Percentiles rank a stretch among this genome's conserved stretches.
These are phyloP conservation scores for Aureobasidium vineae DNA, from an alignment of 2,329 filamentous ascomycete species.

Conservation along the genomic window DNA sequence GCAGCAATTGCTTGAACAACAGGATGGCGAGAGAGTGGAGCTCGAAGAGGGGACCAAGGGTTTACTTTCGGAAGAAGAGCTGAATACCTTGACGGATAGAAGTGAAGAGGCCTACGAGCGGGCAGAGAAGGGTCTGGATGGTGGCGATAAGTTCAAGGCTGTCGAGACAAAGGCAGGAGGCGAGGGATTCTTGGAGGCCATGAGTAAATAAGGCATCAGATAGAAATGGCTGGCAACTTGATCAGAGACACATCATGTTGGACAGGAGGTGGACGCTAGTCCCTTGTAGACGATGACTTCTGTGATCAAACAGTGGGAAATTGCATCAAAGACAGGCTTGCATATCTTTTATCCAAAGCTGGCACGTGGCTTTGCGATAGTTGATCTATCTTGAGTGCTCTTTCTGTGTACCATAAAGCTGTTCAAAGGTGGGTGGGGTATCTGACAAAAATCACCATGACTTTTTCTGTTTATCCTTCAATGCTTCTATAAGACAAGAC, in stretches of 20 bases:
- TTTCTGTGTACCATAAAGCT: neutral
- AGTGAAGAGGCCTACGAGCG: constrained; percentile 64
- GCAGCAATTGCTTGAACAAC: constrained; percentile 49
- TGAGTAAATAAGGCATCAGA: constrained; percentile 40
- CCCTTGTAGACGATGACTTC: neutral
- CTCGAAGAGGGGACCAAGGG: constrained; percentile 56
- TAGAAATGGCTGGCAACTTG: neutral
- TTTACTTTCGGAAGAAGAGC: constrained; percentile 71
- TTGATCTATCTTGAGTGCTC: neutral
- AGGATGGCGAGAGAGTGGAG: constrained; percentile 63
- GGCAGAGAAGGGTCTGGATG: constrained; percentile 76
- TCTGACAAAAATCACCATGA: constrained; percentile 5
- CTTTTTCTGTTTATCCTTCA: neutral
- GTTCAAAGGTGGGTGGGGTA: constrained; percentile 1
- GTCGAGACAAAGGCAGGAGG: constrained; percentile 72
- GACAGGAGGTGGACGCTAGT: neutral
- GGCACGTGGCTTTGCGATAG: neutral
- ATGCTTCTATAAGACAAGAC: neutral
- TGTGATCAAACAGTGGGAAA: neutral
- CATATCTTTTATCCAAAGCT: neutral
- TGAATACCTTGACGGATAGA: constrained; percentile 76
- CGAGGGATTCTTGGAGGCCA: constrained; percentile 46
- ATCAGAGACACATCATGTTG: neutral
- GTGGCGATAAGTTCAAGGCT: constrained; percentile 52
- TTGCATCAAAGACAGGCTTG: neutral